Evolutionary conservation across 306 rosid species (phyloP), one percentile per base, ranked within the genome.

Genomic region (Prosopis cineraria): DNA sequence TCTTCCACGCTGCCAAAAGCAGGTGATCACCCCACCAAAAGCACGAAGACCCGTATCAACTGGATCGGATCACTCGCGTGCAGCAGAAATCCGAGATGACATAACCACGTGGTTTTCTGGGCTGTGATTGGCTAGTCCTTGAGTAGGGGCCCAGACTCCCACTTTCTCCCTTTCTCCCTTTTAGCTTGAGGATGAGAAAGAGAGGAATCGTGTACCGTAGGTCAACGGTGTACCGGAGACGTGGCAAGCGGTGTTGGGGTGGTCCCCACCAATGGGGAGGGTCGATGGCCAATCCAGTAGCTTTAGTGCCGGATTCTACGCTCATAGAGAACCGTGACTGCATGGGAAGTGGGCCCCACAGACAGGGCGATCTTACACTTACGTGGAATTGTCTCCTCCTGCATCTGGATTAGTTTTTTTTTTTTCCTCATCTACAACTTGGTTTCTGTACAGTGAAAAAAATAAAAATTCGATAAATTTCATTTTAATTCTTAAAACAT

Each of bases 221-320:
- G 88, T 68, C 80, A 77, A 84, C 83, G 74, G 63, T 76, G 22
- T 60, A 10, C 17, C n/a, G 0, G 5, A 10, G 70, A 84, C 78
- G 85, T 81, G 85, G 73, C 70, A 7, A 20, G 17, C 25, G 14
- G 0, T n/a, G 19, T 0, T 4, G 31, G 11, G 0, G 7, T 66
- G 82, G 87, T 56, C 77, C 80, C 58, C 74, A 34, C 17, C n/a
- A 2, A 2, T 22, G 36, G 4, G 33, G 12, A 6, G 9, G 7
- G 19, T n/a, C 47, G 17, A 12, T 0, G 19, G 44, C 73, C 77
- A 13, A 73, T 67, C 53, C 47, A 14, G 17, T 68, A 17, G 55
- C 55, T 56, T 56, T 47, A 47, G 22, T 72, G 14, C 73, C 56
- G 75, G 68, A 78, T 70, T 68, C 77, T 73, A 30, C 69, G 73